Evolutionary conservation across 371 early-diverging fungal genomes (phyloP).

Genomic region (Mucor saturninus): DNA sequence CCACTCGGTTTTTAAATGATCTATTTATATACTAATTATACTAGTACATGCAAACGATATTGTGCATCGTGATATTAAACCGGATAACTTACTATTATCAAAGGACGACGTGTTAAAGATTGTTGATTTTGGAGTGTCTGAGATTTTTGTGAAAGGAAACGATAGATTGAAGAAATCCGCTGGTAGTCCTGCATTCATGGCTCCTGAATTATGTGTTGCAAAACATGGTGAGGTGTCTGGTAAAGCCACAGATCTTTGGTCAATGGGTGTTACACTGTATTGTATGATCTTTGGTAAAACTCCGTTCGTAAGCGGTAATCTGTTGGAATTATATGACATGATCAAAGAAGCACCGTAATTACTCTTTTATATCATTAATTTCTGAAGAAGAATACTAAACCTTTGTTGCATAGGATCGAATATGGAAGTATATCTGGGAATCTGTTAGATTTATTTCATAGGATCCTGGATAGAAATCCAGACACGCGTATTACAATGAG

Average conservation of each 20-base stretch:
- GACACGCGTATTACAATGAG: conserved; percentile 77
- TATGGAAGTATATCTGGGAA: conserved; percentile 25
- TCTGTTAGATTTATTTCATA: conserved; percentile 67
- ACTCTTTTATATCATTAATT: conserved; percentile 3
- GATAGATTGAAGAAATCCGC: conserved; percentile 73
- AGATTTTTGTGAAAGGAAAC: conserved; percentile 72
- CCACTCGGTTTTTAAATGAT: background rate
- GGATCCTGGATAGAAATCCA: conserved; percentile 85
- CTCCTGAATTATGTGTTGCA: conserved; percentile 42
- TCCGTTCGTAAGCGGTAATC: conserved; percentile 83
- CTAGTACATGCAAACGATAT: conserved; percentile 41
- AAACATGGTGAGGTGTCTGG: conserved; percentile 67
- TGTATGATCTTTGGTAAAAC: conserved; percentile 86
- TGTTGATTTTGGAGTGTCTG: conserved; percentile 98
- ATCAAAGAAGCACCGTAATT: conserved; percentile 63
- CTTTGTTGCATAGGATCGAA: conserved; percentile 14
- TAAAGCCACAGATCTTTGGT: conserved; percentile 96
- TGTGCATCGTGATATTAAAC: conserved; percentile 87
- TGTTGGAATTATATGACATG: conserved; percentile 77
- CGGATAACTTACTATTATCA: conserved; percentile 95
- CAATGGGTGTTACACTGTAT: conserved; percentile 97
- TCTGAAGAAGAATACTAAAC: background rate
- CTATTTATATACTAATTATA: background rate
- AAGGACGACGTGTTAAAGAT: conserved; percentile 89
- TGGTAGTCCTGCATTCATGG: conserved; percentile 79